Conservation (phyloP, 2,329 filamentous ascomycete species). For the Phialophora verrucosa region DNA sequence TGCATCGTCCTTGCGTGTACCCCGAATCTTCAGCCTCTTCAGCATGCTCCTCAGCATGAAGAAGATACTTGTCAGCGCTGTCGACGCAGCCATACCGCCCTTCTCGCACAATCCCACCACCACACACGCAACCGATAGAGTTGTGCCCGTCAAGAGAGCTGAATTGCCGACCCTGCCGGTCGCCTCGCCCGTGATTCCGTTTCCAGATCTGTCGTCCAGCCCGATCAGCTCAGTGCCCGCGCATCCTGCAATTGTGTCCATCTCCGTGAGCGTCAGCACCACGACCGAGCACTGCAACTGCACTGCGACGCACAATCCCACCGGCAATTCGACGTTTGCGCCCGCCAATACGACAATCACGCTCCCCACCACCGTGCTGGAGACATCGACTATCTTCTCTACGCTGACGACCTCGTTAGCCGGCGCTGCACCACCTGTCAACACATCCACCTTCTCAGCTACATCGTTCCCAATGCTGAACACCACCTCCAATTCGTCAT, state of each 20-base stretch:
- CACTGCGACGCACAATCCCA: background rate
- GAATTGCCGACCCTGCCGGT: background rate
- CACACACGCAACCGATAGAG: background rate
- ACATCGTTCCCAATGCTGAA: background rate
- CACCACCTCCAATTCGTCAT: background rate
- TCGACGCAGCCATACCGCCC: background rate
- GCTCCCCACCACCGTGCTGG: slow-evolving; percentile 8
- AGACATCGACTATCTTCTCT: slow-evolving; percentile 3
- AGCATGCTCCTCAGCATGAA: slow-evolving; percentile 1
- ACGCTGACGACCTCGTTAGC: slow-evolving; percentile 4
- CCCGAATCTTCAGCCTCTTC: slow-evolving; percentile 11
- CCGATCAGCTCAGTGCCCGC: background rate
- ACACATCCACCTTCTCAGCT: background rate
- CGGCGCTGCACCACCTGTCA: background rate
- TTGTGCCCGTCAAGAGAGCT: background rate
- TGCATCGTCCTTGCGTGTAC: slow-evolving; percentile 12
- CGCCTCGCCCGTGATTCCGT: background rate
- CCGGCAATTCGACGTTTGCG: background rate
- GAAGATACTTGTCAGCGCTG: background rate
- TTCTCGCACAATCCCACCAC: background rate
- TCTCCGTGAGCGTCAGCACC: background rate
- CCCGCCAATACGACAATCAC: background rate
- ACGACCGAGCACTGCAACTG: background rate
- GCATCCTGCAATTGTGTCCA: background rate
- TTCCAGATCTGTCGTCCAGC: background rate